A percentile compares a stretch with the other conserved stretches of the same genome.
These are phyloP conservation scores for Melocanna baccifera DNA, from an alignment of 176 grass and related monocot species.

Conservation along the genomic window DNA sequence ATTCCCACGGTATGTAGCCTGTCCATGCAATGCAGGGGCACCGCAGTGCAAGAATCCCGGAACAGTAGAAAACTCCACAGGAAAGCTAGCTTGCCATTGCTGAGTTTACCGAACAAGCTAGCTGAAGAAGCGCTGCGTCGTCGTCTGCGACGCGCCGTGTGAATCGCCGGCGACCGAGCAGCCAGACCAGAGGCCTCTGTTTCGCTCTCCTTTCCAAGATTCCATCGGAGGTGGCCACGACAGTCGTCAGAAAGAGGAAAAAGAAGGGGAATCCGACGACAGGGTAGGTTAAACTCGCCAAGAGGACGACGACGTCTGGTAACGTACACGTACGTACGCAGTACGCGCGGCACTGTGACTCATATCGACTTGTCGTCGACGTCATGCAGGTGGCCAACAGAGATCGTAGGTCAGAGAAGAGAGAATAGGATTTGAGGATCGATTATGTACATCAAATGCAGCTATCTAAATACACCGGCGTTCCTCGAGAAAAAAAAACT, in stretches of 20 bases:
- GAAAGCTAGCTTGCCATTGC: neutral
- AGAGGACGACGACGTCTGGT: neutral
- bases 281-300: neutral
- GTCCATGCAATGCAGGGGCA: neutral
- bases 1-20: neutral
- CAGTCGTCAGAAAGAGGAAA: neutral
- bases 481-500: no score
- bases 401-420: neutral
- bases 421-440: neutral
- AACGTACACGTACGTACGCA: neutral
- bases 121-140: neutral
- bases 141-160: neutral
- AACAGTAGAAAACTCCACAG: neutral
- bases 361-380: neutral
- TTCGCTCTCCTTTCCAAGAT: neutral
- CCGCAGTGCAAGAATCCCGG: constrained; percentile 9
- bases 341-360: neutral
- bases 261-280: neutral
- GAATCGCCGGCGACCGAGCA: neutral
- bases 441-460: neutral
- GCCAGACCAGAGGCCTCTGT: neutral
- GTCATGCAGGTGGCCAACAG: neutral
- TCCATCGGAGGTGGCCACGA: neutral
- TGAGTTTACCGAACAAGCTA: neutral
- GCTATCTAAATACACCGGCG: neutral